phyloP scores from a whole-genome alignment of 495 filamentous ascomycete species.

The Cryomyces minteri region DNA sequence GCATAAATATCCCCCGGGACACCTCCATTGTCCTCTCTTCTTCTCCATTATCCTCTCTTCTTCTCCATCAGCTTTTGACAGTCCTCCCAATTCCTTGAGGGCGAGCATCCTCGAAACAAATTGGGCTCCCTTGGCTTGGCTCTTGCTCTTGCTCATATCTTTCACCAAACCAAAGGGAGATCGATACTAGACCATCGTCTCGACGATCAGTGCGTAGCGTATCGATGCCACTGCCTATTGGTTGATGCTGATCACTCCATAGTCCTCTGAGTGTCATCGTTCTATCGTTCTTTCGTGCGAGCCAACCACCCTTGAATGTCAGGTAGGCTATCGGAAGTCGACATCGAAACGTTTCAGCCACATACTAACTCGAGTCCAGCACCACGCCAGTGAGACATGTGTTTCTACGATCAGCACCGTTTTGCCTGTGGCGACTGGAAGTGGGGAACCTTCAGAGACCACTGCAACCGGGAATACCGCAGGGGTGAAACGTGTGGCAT shows the following conservation, averaged over 20 bases:
- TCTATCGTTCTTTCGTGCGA: background rate
- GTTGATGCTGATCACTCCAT: background rate
- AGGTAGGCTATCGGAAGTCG: background rate
- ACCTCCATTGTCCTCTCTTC: no score
- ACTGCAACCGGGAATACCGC: conserved; percentile 92
- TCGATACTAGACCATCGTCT: background rate
- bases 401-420: conserved; percentile 43
- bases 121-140: background rate
- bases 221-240: background rate
- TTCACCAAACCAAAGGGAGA: background rate
- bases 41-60: background rate
- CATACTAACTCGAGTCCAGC: conserved; percentile 21
- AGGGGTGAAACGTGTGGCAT: conserved; percentile 97
- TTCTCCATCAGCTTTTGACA: conserved; percentile 1
- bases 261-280: background rate
- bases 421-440: conserved; percentile 78
- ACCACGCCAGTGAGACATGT: conserved; percentile 29
- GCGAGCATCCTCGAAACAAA: background rate
- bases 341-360: background rate
- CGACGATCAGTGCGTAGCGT: background rate
- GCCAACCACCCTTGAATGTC: background rate
- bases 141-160: background rate
- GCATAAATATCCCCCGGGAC: background rate
- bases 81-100: background rate
- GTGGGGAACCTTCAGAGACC: conserved; percentile 87